Evolutionary conservation across 257 asterid species (phyloP), one percentile per base, ranked within the genome.

Genomic region (Scutellaria galericulata): DNA sequence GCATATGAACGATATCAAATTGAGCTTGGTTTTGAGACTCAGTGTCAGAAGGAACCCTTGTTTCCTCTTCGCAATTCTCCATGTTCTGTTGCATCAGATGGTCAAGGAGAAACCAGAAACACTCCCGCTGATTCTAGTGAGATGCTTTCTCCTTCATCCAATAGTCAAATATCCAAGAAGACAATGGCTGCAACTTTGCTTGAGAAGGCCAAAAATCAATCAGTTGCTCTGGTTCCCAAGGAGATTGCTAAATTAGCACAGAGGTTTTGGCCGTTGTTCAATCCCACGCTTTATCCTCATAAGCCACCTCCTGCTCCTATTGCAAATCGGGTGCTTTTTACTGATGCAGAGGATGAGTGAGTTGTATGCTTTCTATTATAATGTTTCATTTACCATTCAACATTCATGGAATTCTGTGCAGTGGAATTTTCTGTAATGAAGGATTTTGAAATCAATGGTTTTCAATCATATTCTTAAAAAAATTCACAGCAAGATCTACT

Each of bases 291-390:
- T 72, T 95, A 87, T 81, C 99, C 99, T 62, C 93, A 86, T 80
- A 87, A 90, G 85, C 95, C 98, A 79, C 98, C 99, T 46, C 92
- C 91, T 46, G 83, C 90, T 24, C 14, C 95, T 66, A 81, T 88
- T 79, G 93, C 87, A 62, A 92, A 82, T 66, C 92, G 99, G 68
- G 90, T 95, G 77, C 98, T 92, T 76, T 95, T 95, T 83, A 95
- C 98, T 41, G 96, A 95, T 68, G 80, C 97, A 5, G 99, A 95
- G 86, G 99, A 95, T 83, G 95, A 87, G 99, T 95, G 88, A 92
- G 99, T 95, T 86, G 79, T 79, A 70, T 83, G 80, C 85, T 71
- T 86, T 77, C 77, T 59, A 78, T 76, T 80, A 72, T 79, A 78
- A 73, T 42, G 31, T 69, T 59, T 39, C 72, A 65, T 70, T 27